Conservation (phyloP, 1,139 yeast genomes). For the Komagataea norvegica region DNA sequence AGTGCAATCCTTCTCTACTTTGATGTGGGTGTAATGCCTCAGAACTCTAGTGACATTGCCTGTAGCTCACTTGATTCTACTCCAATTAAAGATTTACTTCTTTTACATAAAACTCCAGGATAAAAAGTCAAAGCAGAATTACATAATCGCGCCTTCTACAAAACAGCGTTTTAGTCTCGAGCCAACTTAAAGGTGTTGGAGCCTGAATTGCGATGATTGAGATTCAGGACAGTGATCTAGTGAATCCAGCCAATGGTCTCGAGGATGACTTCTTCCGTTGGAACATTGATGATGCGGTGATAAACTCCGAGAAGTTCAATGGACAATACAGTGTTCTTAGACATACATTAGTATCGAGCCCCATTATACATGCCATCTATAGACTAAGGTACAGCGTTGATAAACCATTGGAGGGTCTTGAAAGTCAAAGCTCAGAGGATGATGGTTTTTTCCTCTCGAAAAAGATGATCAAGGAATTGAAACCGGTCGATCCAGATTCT, state of each 20-base stretch:
- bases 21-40: no score
- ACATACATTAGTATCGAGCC: conserved; percentile 18
- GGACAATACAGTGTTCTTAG: conserved; percentile 14
- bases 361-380: conserved; percentile 15
- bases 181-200: no score
- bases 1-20: no score
- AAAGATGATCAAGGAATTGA: conserved; percentile 16
- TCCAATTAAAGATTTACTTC: no score
- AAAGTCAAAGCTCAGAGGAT: conserved; percentile 1
- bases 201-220: conserved; percentile 10
- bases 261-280: conserved; percentile 8
- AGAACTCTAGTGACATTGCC: no score
- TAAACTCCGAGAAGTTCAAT: background rate
- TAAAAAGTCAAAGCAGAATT: no score
- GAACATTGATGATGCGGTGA: conserved; percentile 1
- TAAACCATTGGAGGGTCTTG: conserved; percentile 22
- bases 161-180: no score
- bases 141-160: no score
- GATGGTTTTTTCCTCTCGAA: conserved; percentile 20
- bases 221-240: conserved; percentile 10
- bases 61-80: no score
- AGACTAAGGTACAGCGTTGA: conserved; percentile 11
- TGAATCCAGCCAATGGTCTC: background rate
- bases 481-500: conserved; percentile 19
- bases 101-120: no score